Conservation (phyloP, 352 stramenopile genomes). For the Pythium phragmiticola region DNA sequence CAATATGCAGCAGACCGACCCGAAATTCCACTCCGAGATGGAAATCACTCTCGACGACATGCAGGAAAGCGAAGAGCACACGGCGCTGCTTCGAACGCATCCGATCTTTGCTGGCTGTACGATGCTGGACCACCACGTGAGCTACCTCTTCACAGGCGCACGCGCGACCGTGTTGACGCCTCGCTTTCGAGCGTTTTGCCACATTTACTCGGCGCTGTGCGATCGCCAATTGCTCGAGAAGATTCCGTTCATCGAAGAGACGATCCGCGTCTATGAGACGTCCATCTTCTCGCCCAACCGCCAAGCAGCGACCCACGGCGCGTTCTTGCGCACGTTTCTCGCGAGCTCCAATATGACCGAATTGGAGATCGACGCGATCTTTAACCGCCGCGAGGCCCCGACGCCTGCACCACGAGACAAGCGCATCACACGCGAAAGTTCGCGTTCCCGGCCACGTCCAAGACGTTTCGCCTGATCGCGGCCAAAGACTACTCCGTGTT, state of each 20-base stretch:
- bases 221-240: slow-evolving; percentile 9
- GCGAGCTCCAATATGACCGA: slow-evolving; percentile 29
- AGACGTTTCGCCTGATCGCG: slow-evolving; percentile 25
- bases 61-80: background rate
- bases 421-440: slow-evolving; percentile 16
- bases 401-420: slow-evolving; percentile 14
- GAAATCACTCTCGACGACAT: background rate
- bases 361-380: slow-evolving; percentile 26
- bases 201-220: slow-evolving; percentile 12
- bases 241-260: slow-evolving; percentile 14
- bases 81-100: background rate
- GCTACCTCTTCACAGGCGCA: background rate
- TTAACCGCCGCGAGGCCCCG: slow-evolving; percentile 8
- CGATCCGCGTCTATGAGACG: slow-evolving; percentile 2
- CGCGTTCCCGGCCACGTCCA: slow-evolving; percentile 26
- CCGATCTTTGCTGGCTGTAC: slow-evolving; percentile 1
- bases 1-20: background rate
- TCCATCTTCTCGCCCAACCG: slow-evolving; percentile 35
- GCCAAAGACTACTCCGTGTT: slow-evolving; percentile 31
- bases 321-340: slow-evolving; percentile 29
- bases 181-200: slow-evolving; percentile 7
- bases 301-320: slow-evolving; percentile 24
- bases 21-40: background rate
- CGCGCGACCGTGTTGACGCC: background rate
- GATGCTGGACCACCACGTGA: slow-evolving; percentile 1